phyloP scores from a whole-genome alignment of 345 rosid species.

The Camelina hispida region DNA sequence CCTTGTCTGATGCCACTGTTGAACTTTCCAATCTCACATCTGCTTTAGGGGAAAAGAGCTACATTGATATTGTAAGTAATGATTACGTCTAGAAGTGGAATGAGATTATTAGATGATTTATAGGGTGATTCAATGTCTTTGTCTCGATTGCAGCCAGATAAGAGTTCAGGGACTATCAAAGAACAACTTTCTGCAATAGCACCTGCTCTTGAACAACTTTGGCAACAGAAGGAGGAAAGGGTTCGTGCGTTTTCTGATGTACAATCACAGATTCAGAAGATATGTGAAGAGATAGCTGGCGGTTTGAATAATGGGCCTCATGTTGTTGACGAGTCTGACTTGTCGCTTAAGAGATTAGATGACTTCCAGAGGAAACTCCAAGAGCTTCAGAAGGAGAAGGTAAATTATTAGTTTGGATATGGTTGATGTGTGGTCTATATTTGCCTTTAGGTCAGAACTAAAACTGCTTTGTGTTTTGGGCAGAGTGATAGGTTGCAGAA shows the following conservation, averaged over 20 bases:
- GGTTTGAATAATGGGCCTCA: constrained; percentile 58
- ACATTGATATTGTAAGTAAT: constrained; percentile 67
- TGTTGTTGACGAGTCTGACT: constrained; percentile 80
- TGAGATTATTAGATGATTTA: constrained; percentile 11
- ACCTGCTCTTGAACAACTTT: constrained; percentile 87
- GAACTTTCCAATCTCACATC: constrained; percentile 79
- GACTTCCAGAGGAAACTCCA: constrained; percentile 78
- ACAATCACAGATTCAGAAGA: constrained; percentile 85
- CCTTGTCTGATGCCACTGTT: constrained; percentile 80
- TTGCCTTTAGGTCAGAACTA: constrained; percentile 17
- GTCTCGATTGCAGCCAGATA: constrained; percentile 69
- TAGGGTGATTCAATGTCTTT: background rate
- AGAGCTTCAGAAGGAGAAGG: constrained; percentile 97
- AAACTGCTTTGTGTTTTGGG: constrained; percentile 36
- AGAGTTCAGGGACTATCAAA: constrained; percentile 84
- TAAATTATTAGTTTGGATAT: constrained; percentile 21
- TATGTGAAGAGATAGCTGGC: constrained; percentile 87
- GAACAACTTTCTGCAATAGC: constrained; percentile 94
- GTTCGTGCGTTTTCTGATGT: constrained; percentile 74
- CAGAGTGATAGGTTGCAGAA: constrained; percentile 90
- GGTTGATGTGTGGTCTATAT: background rate
- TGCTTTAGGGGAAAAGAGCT: constrained; percentile 82
- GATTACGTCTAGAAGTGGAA: constrained; percentile 10
- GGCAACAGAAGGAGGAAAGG: constrained; percentile 94
- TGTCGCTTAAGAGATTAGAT: constrained; percentile 79